phyloP scores from a whole-genome alignment of 2,329 filamentous ascomycete genomes.

The Fusarium torulosum region DNA sequence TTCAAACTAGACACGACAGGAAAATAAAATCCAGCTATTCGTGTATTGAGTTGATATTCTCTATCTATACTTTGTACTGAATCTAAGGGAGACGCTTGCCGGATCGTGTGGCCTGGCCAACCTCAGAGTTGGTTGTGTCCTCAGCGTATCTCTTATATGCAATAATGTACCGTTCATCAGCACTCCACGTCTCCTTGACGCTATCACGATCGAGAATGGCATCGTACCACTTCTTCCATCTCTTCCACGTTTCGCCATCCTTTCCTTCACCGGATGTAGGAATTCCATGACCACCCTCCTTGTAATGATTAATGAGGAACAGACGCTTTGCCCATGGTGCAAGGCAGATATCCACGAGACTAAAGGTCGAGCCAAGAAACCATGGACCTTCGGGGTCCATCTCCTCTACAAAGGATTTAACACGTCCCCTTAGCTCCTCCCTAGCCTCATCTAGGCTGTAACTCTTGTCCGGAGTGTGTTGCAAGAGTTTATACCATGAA shows the following conservation, averaged over 20 bases:
- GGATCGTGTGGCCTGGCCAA: slow-evolving; percentile 72
- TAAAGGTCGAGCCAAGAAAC: slow-evolving; percentile 74
- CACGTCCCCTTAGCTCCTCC: slow-evolving; percentile 66
- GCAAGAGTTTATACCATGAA: slow-evolving; percentile 72
- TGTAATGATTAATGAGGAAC: slow-evolving; percentile 82
- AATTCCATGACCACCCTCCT: slow-evolving; percentile 65
- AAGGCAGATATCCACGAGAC: slow-evolving; percentile 76
- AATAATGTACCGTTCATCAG: slow-evolving; percentile 73
- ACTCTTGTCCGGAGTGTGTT: slow-evolving; percentile 64
- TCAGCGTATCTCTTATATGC: slow-evolving; percentile 78
- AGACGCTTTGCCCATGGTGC: slow-evolving; percentile 80
- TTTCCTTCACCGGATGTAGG: slow-evolving; percentile 65
- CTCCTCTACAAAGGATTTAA: slow-evolving; percentile 72
- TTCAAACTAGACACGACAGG: not conserved
- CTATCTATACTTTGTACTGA: not conserved
- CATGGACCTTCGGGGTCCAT: slow-evolving; percentile 71
- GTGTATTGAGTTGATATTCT: too few species aligned
- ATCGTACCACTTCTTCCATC: slow-evolving; percentile 74
- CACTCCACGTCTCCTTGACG: slow-evolving; percentile 76
- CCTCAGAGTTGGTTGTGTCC: slow-evolving; percentile 71
- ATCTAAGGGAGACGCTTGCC: slow-evolving; percentile 69
- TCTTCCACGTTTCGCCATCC: slow-evolving; percentile 72
- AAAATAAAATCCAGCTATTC: not conserved
- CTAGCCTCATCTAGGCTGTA: slow-evolving; percentile 67
- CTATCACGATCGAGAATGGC: slow-evolving; percentile 72